phyloP scores from a whole-genome alignment of 345 rosid genomes.

The Lenwebbia sp. region DNA sequence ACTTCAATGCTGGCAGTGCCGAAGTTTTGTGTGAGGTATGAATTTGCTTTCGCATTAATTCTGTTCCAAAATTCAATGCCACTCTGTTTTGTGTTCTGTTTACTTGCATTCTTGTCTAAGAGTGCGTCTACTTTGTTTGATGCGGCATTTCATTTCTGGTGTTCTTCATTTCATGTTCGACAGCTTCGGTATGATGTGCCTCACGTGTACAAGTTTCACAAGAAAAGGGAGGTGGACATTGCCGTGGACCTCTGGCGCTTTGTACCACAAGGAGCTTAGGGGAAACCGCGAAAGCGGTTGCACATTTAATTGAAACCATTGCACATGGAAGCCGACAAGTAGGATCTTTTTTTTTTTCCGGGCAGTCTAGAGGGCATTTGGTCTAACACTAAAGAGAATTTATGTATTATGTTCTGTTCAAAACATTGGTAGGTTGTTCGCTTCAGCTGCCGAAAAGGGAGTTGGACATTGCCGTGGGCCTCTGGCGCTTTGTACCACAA shows the following conservation, averaged over 20 bases:
- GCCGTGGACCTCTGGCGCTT: slow-evolving; percentile 97
- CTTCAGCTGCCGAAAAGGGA: neutral
- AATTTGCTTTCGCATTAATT: neutral
- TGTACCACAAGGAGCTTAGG: slow-evolving; percentile 26
- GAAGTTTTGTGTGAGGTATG: slow-evolving; percentile 83
- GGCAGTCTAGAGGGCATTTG: neutral
- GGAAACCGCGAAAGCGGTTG: neutral
- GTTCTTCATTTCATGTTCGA: neutral
- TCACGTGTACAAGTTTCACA: slow-evolving; percentile 77
- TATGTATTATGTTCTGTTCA: neutral
- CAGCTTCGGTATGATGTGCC: slow-evolving; percentile 85
- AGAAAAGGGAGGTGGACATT: slow-evolving; percentile 74
- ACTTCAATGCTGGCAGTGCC: slow-evolving; percentile 73
- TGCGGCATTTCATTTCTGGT: neutral
- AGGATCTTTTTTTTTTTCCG: neutral
- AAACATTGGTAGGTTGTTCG: neutral
- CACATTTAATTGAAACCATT: neutral
- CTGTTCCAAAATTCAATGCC: neutral
- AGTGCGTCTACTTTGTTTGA: neutral
- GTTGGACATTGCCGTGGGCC: too few relatives aligned
- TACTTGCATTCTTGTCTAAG: neutral
- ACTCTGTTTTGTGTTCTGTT: neutral
- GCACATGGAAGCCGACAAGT: neutral
- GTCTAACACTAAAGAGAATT: neutral
- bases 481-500: too few relatives aligned